Base-by-base conservation (phyloP, 2,329 filamentous ascomycete species). In the Penicillium nordicum region DNA sequence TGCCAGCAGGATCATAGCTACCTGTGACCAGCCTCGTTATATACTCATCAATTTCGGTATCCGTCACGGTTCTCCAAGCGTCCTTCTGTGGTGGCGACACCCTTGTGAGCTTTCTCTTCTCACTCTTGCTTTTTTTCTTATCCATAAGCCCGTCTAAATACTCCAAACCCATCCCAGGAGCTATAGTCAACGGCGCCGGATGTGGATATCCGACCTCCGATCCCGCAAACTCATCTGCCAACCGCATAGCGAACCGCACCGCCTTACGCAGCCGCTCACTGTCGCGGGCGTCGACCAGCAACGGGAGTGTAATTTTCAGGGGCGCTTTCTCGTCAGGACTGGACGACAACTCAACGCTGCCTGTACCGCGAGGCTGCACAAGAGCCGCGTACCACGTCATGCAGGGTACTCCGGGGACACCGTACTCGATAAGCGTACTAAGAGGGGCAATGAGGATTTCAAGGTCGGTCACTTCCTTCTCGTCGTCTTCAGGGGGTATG, bases 381-480 rank as follows among this genome's bases (percentile, higher is more conserved):
- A 52, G 50, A 27, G 50, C 50, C 18, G 50, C 50, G 6, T 52
- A 45, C 50, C 50, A 52, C 1, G 50, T 52, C 41, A 52, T 37
- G 9, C 50, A 52, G 12, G 50, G 41, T 1, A 52, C 50, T 10
- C 50, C 50, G 6, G 50, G 50, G 9, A 52, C 41, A 18, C 50
- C 50, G 9, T 52, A 41, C 16, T 52, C 40, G 8, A 52, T 52
- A 5, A 52, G 32, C 5, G 50, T 52, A 12, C 50, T 52, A 7
- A 52, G 16, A 8, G 50, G 50, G 21, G 12, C 2, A 38, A 52
- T 46, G 12, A 52, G 5, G 5, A 52, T 44, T 18, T 52, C 50
- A 6, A 52, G 41, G n/a, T 52, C 50, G 2, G 50, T 43, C 4
- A 44, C 50, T n/a, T 52, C 25, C 12, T 52, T 37, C 10, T 48